A percentile compares a stretch with the other conserved stretches of the same genome.
These are phyloP conservation scores for Paramyrothecium roridum DNA, from an alignment of 2,329 filamentous ascomycete genomes.

Conservation along the genomic window DNA sequence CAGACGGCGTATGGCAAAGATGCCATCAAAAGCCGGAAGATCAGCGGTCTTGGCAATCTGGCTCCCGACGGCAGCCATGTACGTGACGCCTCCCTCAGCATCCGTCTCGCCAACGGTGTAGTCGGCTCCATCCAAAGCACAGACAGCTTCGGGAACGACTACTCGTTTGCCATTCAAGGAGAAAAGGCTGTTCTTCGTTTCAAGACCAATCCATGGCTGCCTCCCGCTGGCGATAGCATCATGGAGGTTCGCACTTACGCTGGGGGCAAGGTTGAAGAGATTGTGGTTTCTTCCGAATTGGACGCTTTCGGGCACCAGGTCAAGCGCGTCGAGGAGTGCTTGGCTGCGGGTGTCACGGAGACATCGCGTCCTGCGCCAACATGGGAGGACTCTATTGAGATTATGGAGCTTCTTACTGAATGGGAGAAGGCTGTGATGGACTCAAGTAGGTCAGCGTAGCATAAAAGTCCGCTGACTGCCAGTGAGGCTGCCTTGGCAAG, in stretches of 20 bases:
- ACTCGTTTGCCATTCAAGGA: conserved; percentile 17
- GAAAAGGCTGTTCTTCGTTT: conserved; percentile 17
- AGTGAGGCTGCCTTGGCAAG: too few species aligned
- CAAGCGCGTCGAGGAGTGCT: conserved; percentile 16
- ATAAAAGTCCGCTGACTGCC: too few species aligned
- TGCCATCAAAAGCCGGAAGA: conserved; percentile 12
- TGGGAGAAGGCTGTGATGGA: conserved; percentile 13
- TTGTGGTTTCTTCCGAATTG: conserved; percentile 12
- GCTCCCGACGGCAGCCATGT: conserved; percentile 13
- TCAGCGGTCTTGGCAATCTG: conserved; percentile 17
- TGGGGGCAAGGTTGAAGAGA: conserved; percentile 10
- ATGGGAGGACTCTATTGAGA: conserved; percentile 18
- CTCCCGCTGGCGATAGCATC: conserved; percentile 17
- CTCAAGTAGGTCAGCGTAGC: neutral
- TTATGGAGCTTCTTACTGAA: conserved; percentile 20
- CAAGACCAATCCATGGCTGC: conserved; percentile 23
- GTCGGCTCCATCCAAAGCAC: conserved; percentile 21
- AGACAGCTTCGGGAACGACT: conserved; percentile 21
- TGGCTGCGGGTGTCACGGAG: conserved; percentile 13
- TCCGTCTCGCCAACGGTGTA: conserved; percentile 16
- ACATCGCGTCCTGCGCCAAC: conserved; percentile 16
- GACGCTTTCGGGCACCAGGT: conserved; percentile 21
- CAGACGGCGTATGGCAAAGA: conserved; percentile 16
- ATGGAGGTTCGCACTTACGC: conserved; percentile 17
- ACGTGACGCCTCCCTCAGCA: conserved; percentile 17